A percentile compares a stretch with the other conserved stretches of the same genome.
Evolutionary conservation across 371 early-diverging fungal genomes (phyloP).

Genomic region (Sporodiniella umbellata): DNA sequence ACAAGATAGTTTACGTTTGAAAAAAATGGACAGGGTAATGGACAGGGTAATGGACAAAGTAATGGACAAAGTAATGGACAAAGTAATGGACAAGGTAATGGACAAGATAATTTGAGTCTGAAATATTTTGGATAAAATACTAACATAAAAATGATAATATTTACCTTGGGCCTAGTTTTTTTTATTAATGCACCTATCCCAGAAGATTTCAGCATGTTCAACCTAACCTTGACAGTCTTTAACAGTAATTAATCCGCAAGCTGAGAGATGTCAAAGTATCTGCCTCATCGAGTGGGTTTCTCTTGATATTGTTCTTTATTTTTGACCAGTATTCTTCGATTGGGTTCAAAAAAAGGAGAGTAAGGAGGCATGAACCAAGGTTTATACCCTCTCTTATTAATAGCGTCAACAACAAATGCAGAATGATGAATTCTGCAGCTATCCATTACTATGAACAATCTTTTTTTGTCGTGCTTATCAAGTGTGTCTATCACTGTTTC

Average conservation of each 20-base stretch:
- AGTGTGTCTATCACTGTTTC: too few relatives aligned
- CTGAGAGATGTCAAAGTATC: slow-evolving; percentile 11
- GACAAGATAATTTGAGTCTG: too few relatives aligned
- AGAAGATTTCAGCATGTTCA: slow-evolving; percentile 6
- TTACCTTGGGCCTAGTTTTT: slow-evolving; percentile 13
- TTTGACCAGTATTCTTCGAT: slow-evolving; percentile 18
- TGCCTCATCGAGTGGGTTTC: slow-evolving; percentile 6
- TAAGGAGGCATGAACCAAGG: slow-evolving; percentile 5
- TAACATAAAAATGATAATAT: not conserved
- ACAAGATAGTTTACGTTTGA: not conserved
- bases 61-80: too few relatives aligned
- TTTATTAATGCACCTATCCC: slow-evolving; percentile 1
- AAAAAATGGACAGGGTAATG: not conserved
- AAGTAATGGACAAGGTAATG: too few relatives aligned
- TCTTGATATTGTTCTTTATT: slow-evolving; percentile 8
- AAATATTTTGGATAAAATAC: too few relatives aligned
- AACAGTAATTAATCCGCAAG: slow-evolving; percentile 4
- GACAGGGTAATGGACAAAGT: not conserved
- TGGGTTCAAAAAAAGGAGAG: slow-evolving; percentile 12
- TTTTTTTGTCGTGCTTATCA: too few relatives aligned
- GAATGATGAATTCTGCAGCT: too few relatives aligned
- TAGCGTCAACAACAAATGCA: too few relatives aligned
- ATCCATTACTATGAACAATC: too few relatives aligned
- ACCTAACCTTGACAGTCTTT: too few relatives aligned
- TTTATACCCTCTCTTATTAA: slow-evolving; percentile 3